Evolutionary conservation across 2,329 filamentous ascomycete species (phyloP).

Genomic region (Pseudogymnoascus sp.): DNA sequence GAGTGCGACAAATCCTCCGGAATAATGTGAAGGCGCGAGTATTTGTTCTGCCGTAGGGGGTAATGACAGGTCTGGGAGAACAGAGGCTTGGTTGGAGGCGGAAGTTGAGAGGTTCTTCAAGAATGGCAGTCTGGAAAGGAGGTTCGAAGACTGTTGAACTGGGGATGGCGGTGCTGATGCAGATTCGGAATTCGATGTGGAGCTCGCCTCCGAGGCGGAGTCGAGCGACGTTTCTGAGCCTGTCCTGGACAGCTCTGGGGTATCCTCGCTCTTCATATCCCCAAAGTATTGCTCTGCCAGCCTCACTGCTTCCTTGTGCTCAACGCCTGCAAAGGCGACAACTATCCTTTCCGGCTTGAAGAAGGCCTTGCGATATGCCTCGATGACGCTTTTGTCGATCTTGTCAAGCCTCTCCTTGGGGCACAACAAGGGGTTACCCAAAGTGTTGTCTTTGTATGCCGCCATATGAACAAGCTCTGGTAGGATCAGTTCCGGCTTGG

Average conservation of each 20-base stretch:
- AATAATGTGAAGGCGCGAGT: slow-evolving; percentile 67
- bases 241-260: slow-evolving; percentile 42
- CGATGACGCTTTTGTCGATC: slow-evolving; percentile 67
- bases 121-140: slow-evolving; percentile 80
- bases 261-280: slow-evolving; percentile 61
- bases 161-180: slow-evolving; percentile 32
- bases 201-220: slow-evolving; percentile 30
- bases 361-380: slow-evolving; percentile 73
- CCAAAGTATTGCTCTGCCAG: slow-evolving; percentile 83
- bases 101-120: slow-evolving; percentile 82
- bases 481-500: slow-evolving; percentile 89
- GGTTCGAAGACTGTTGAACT: slow-evolving; percentile 48
- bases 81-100: slow-evolving; percentile 52
- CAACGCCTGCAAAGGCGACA: slow-evolving; percentile 86
- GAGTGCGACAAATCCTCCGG: slow-evolving; percentile 83
- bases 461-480: slow-evolving; percentile 94
- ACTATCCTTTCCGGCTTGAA: slow-evolving; percentile 88
- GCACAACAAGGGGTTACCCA: slow-evolving; percentile 88
- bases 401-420: slow-evolving; percentile 70
- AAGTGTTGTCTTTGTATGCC: slow-evolving; percentile 90
- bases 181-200: slow-evolving; percentile 27
- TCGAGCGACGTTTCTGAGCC: slow-evolving; percentile 51
- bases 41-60: slow-evolving; percentile 47
- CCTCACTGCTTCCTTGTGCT: slow-evolving; percentile 70
- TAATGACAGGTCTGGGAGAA: slow-evolving; percentile 38